Percentiles rank a stretch among this genome's conserved stretches.
Conservation (phyloP, 2,329 filamentous ascomycete species). For the Calonectria hawksworthii region DNA sequence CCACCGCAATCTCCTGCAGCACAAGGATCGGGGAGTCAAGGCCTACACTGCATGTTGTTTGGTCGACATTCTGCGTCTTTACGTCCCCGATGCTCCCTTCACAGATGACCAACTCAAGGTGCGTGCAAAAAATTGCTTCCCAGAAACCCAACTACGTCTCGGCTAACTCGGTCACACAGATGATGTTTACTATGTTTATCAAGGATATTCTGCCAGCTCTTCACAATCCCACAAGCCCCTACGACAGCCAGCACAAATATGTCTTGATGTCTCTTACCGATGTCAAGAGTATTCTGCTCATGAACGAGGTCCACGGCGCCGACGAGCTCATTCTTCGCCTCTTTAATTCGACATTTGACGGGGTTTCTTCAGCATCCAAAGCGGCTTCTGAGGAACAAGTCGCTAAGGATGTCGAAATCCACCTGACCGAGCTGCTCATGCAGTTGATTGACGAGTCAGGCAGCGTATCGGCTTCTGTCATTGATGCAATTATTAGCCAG, state of each 20-base stretch:
- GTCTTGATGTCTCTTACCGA: conserved; percentile 90
- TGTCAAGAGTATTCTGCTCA: conserved; percentile 93
- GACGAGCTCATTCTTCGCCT: conserved; percentile 85
- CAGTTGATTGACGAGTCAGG: conserved; percentile 90
- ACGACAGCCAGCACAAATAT: conserved; percentile 94
- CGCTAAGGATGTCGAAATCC: conserved; percentile 92
- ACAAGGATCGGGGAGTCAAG: conserved; percentile 94
- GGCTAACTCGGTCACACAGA: conserved; percentile 65
- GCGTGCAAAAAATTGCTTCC: conserved; percentile 32
- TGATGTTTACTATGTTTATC: conserved; percentile 93
- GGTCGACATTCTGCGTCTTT: conserved; percentile 92
- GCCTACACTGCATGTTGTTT: conserved; percentile 91
- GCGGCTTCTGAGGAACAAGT: conserved; percentile 83
- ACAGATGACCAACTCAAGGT: conserved; percentile 92
- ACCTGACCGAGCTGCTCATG: conserved; percentile 88
- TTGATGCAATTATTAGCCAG: conserved; percentile 95
- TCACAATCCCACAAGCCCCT: conserved; percentile 87
- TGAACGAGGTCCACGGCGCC: conserved; percentile 87
- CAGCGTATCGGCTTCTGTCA: conserved; percentile 80
- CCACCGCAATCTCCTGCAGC: conserved; percentile 83
- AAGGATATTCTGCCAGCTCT: conserved; percentile 86
- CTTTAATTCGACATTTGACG: conserved; percentile 93
- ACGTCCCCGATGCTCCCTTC: conserved; percentile 95
- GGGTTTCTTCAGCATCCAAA: conserved; percentile 84
- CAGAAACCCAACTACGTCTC: background rate